Evolutionary conservation across 345 rosid species (phyloP).

Genomic region (Cardiospermum halicacabum): DNA sequence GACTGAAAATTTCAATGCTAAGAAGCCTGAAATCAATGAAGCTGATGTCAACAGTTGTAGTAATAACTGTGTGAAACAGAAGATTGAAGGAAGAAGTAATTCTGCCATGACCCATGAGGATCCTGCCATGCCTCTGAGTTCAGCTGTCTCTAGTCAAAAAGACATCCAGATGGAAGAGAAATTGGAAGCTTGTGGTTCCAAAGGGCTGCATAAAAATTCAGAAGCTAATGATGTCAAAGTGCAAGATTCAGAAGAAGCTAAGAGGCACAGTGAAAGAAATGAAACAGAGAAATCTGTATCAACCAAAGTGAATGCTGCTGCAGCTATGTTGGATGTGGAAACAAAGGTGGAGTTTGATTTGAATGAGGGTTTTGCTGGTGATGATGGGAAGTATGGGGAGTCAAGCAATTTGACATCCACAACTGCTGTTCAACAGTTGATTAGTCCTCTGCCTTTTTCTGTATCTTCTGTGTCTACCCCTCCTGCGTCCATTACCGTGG

Average conservation of each 20-base stretch:
- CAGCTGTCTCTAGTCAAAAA: slow-evolving; percentile 23
- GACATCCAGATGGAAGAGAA: slow-evolving; percentile 29
- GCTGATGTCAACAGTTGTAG: slow-evolving; percentile 11
- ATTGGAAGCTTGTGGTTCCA: slow-evolving; percentile 18
- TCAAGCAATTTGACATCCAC: slow-evolving; percentile 34
- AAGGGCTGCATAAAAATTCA: slow-evolving; percentile 16
- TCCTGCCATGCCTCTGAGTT: slow-evolving; percentile 13
- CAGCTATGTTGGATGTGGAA: slow-evolving; percentile 37
- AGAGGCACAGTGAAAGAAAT: slow-evolving; percentile 35
- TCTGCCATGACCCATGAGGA: slow-evolving; percentile 6
- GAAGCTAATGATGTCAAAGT: slow-evolving; percentile 20
- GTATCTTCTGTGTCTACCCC: slow-evolving; percentile 42
- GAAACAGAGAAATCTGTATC: slow-evolving; percentile 43
- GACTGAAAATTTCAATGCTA: slow-evolving; percentile 20
- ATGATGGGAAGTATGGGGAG: slow-evolving; percentile 48
- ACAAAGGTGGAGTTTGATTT: slow-evolving; percentile 74
- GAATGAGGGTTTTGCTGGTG: slow-evolving; percentile 69
- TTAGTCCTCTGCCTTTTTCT: slow-evolving; percentile 35
- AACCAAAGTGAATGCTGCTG: slow-evolving; percentile 21
- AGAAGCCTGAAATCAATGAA: slow-evolving; percentile 33
- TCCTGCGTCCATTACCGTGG: slow-evolving; percentile 67
- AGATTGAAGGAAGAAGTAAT: slow-evolving; percentile 26
- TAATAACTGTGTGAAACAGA: slow-evolving; percentile 18
- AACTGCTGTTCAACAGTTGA: slow-evolving; percentile 37
- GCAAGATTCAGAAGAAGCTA: slow-evolving; percentile 28